Percentiles rank a stretch among this genome's conserved stretches.
These are phyloP conservation scores for Furcasterigmium sp. DNA, from an alignment of 2,329 filamentous ascomycete genomes.

Conservation along the genomic window DNA sequence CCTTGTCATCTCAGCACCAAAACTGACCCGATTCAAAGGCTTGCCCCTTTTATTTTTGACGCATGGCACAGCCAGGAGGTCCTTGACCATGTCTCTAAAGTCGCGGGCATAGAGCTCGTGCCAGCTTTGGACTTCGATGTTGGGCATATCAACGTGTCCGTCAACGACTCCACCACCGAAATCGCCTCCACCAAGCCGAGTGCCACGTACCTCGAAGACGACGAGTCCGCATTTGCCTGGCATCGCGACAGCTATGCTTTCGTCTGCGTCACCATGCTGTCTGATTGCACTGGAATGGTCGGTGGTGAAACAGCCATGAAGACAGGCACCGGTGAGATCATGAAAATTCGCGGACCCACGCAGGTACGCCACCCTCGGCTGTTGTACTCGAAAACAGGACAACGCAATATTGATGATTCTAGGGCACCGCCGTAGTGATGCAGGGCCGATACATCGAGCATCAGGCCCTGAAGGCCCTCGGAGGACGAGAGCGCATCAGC, in stretches of 20 bases:
- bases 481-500: conserved; percentile 57
- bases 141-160: conserved; percentile 46
- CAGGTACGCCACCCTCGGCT: conserved; percentile 37
- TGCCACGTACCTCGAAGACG: conserved; percentile 37
- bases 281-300: conserved; percentile 57
- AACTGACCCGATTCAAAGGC: conserved; percentile 22
- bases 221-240: conserved; percentile 55
- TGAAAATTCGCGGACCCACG: conserved; percentile 54
- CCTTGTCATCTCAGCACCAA: conserved; percentile 2
- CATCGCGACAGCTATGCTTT: conserved; percentile 62
- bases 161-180: conserved; percentile 18
- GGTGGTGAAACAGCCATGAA: conserved; percentile 59
- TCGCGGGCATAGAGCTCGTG: conserved; percentile 50
- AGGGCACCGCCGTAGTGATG: conserved; percentile 58
- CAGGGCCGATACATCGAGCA: conserved; percentile 65
- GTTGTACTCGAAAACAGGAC: conserved; percentile 7
- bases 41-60: conserved; percentile 58
- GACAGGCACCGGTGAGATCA: conserved; percentile 46
- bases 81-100: conserved; percentile 39
- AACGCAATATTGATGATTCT: conserved; percentile 13
- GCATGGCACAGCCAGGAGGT: conserved; percentile 36
- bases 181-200: conserved; percentile 29
- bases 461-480: conserved; percentile 55
- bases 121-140: conserved; percentile 50
- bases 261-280: conserved; percentile 64